These are phyloP conservation scores for Lactifluus subvellereus DNA, from an alignment of 768 basidiomycete genomes.

Conservation along the genomic window DNA sequence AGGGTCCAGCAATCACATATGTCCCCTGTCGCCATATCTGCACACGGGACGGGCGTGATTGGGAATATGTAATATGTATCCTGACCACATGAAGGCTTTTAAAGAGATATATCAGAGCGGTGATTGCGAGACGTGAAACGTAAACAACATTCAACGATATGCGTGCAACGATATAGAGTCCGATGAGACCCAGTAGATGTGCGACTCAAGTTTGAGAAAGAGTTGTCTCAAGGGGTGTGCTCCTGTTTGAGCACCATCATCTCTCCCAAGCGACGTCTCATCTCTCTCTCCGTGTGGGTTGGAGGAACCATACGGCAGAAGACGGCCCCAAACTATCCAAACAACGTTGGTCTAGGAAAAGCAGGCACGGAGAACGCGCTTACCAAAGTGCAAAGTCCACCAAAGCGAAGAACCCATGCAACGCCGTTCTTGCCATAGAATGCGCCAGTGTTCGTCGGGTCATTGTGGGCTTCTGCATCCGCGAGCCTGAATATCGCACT, in stretches of 20 bases:
- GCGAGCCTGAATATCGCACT: slow-evolving; percentile 81
- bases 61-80: slow-evolving; percentile 54
- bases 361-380: slow-evolving; percentile 22
- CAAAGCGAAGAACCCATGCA: slow-evolving; percentile 90
- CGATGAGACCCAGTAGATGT: background rate
- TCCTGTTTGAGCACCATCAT: slow-evolving; percentile 72
- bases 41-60: slow-evolving; percentile 38
- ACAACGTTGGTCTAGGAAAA: background rate
- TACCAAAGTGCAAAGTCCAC: slow-evolving; percentile 76
- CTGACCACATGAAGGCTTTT: slow-evolving; percentile 26
- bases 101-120: background rate
- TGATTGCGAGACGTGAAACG: slow-evolving; percentile 15
- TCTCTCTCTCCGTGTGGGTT: slow-evolving; percentile 87
- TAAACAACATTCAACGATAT: background rate
- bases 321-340: slow-evolving; percentile 54
- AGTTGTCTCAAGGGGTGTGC: slow-evolving; percentile 37
- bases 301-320: slow-evolving; percentile 80
- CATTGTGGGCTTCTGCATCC: slow-evolving; percentile 48
- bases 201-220: slow-evolving; percentile 1
- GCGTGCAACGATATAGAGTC: slow-evolving; percentile 5
- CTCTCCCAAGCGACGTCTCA: slow-evolving; percentile 72
- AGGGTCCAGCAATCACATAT: slow-evolving; percentile 37
- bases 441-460: slow-evolving; percentile 44
- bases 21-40: slow-evolving; percentile 52
- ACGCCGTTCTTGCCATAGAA: slow-evolving; percentile 86